These are phyloP conservation scores for Boletus rubropictus DNA, from an alignment of 768 basidiomycete species.

Conservation along the genomic window DNA sequence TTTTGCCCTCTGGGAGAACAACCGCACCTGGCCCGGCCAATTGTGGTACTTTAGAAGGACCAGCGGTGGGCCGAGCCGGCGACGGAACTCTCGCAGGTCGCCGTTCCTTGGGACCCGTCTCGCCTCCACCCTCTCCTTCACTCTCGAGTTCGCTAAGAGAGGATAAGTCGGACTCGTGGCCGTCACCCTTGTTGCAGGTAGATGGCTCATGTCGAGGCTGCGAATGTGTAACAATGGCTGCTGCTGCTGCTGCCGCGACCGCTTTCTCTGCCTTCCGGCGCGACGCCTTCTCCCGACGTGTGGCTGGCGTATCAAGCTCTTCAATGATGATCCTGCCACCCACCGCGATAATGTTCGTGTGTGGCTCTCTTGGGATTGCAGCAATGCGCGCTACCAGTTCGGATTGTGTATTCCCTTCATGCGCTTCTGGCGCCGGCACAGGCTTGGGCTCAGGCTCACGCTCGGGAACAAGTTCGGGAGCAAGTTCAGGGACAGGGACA, in stretches of 20 bases:
- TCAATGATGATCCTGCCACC: slow-evolving; percentile 59
- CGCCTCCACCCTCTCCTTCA: slow-evolving; percentile 19
- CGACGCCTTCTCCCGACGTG: slow-evolving; percentile 52
- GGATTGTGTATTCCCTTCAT: slow-evolving; percentile 7
- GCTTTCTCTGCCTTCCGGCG: slow-evolving; percentile 40
- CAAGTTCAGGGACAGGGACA: not conserved
- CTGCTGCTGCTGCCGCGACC: slow-evolving; percentile 25
- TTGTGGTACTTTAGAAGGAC: slow-evolving; percentile 6
- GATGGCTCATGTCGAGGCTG: not conserved
- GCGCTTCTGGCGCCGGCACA: not conserved
- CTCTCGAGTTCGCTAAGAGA: slow-evolving; percentile 42
- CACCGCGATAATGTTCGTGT: slow-evolving; percentile 30
- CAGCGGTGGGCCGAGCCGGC: slow-evolving; percentile 6
- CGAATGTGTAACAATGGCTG: slow-evolving; percentile 14
- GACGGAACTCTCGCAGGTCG: not conserved
- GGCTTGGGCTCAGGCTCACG: not conserved
- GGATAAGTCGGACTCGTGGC: slow-evolving; percentile 40
- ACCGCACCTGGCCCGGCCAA: slow-evolving; percentile 29
- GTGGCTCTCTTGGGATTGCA: slow-evolving; percentile 25
- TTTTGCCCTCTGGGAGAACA: slow-evolving; percentile 31
- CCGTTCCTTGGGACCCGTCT: slow-evolving; percentile 5
- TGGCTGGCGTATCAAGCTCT: slow-evolving; percentile 65
- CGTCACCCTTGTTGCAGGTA: slow-evolving; percentile 9
- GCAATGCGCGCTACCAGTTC: slow-evolving; percentile 26
- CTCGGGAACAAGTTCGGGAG: not conserved